Base-by-base conservation (phyloP, 768 basidiomycete genomes). In the Amyloporia xantha region DNA sequence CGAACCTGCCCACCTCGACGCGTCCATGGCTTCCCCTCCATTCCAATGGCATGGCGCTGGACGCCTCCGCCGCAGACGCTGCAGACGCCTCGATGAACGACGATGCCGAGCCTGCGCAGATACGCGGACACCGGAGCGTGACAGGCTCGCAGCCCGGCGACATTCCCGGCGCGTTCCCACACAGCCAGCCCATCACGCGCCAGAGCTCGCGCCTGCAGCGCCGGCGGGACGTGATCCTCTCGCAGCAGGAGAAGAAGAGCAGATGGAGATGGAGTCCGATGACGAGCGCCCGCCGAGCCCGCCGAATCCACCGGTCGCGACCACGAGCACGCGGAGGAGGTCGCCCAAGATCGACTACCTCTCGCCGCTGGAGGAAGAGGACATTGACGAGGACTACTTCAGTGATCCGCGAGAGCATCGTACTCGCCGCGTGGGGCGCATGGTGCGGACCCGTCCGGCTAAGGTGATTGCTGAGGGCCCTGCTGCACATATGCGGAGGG, bases 311-410 rank as follows among this genome's bases (percentile, higher is more conserved):
- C 24, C 54, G 51, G 53, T 59, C 57, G 55, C 38, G 52, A 51
- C 46, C 27, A 37, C 53, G 57, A 39, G 52, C 41, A 41, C 51
- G 54, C 49, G 43, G 72, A 72, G 62, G 44, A 71, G 68, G 64
- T 59, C 50, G 19, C 41, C 53, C 26, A 53, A 53, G 28, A 54
- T 54, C 24, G 59, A 52, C 19, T 55, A 54, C 21, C 47, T 59
- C 46, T 54, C 57, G 35, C 53, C 55, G 28, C 54, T 59, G 54
- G 41, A 44, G 19, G 56, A 55, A 24, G 55, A 57, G 11, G 50
- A 41, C 21, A 49, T 47, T 12, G 47, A 39, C 10, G 38, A n/a
- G 17, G 15, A 9, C n/a, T n/a, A 9, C 33, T 35, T 35, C 10
- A n/a, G n/a, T n/a, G 38, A 13, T 7, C 15, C 6, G 38, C 38